Evolutionary conservation across 306 rosid genomes (phyloP).

Genomic region (Betula pendula): DNA sequence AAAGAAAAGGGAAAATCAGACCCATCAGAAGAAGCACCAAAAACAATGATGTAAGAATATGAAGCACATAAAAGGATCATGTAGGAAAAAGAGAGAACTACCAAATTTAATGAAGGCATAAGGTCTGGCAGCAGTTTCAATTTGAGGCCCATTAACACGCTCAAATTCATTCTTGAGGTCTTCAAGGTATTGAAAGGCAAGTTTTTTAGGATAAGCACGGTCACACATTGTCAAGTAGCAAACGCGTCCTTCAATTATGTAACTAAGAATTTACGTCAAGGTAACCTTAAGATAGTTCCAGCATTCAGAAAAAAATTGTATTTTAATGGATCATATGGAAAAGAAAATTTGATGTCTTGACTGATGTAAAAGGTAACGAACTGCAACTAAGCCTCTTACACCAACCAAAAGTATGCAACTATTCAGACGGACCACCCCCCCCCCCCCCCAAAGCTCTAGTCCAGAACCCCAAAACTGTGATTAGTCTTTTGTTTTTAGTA

Average conservation of each 20-base stretch:
- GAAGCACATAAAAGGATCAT: not conserved
- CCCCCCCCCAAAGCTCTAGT: too few species aligned
- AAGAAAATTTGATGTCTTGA: not conserved
- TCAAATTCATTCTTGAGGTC: slow-evolving; percentile 96
- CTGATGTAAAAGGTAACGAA: not conserved
- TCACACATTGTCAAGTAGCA: slow-evolving; percentile 99
- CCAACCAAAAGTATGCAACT: not conserved
- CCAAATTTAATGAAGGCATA: slow-evolving; percentile 99
- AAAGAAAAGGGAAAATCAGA: slow-evolving; percentile 30
- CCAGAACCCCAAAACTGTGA: too few species aligned
- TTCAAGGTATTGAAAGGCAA: slow-evolving; percentile 98
- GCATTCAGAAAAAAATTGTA: not conserved
- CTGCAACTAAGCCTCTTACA: not conserved
- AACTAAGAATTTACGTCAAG: slow-evolving; percentile 71
- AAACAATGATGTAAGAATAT: slow-evolving; percentile 6
- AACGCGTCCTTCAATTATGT: slow-evolving; percentile 91
- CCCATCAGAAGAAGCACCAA: slow-evolving; percentile 4
- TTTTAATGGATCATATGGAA: not conserved
- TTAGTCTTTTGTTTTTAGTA: too few species aligned
- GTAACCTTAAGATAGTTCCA: slow-evolving; percentile 24
- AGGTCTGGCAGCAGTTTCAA: slow-evolving; percentile 99
- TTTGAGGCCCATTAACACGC: slow-evolving; percentile 86
- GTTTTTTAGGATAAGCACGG: slow-evolving; percentile 97
- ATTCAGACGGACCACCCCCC: too few species aligned
- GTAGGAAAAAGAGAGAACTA: slow-evolving; percentile 35